phyloP scores from a whole-genome alignment of 2,329 filamentous ascomycete species.

The Penicillium sp. region DNA sequence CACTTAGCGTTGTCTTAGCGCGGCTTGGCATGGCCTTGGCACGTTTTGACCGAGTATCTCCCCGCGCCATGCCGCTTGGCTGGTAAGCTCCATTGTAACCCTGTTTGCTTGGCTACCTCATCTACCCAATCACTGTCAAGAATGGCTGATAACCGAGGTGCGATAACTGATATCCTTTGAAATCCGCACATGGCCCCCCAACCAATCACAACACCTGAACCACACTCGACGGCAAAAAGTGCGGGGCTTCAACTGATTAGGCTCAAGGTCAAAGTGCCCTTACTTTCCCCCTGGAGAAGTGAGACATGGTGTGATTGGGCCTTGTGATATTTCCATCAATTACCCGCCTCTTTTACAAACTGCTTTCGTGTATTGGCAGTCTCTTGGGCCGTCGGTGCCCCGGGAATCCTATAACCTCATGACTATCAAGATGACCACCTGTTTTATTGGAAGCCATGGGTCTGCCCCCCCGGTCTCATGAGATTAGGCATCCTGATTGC shows the following conservation, averaged over 20 bases:
- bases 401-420: neutral
- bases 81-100: conserved; percentile 26
- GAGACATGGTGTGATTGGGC: neutral
- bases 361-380: neutral
- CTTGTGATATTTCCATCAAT: neutral
- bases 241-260: neutral
- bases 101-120: conserved; percentile 18
- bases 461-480: neutral
- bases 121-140: neutral
- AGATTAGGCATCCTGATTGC: conserved; percentile 15
- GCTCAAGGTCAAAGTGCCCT: conserved; percentile 1
- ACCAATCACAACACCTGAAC: neutral
- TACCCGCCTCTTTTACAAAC: neutral
- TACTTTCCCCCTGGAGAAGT: neutral
- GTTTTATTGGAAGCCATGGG: neutral
- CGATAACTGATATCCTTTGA: conserved; percentile 8
- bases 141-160: conserved; percentile 9
- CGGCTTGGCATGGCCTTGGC: conserved; percentile 11
- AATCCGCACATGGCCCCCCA: neutral
- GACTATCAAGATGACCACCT: neutral
- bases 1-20: neutral
- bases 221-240: no score
- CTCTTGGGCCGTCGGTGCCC: conserved; percentile 9
- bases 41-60: neutral
- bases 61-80: conserved; percentile 21